These are phyloP conservation scores for Cytospora paraplurivora DNA, from an alignment of 2,329 filamentous ascomycete genomes.

Conservation along the genomic window DNA sequence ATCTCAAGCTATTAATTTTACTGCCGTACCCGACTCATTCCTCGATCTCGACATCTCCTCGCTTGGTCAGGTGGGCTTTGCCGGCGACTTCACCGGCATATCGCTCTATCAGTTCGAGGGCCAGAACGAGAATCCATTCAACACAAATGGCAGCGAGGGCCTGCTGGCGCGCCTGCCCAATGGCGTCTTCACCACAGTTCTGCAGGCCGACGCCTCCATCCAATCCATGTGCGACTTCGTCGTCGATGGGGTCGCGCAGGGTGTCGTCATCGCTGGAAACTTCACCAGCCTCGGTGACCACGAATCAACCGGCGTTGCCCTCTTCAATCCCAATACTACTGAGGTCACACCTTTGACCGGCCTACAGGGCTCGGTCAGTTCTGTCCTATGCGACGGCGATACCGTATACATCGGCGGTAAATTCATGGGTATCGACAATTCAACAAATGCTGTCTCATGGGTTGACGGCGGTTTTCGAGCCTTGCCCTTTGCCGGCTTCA, in stretches of 20 bases:
- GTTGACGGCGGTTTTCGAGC: conserved; percentile 70
- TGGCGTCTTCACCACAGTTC: conserved; percentile 74
- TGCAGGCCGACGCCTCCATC: conserved; percentile 81
- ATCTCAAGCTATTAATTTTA: conserved; percentile 59
- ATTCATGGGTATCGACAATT: conserved; percentile 72
- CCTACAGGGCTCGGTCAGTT: conserved; percentile 78
- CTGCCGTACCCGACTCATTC: conserved; percentile 59
- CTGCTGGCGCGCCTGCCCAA: conserved; percentile 83
- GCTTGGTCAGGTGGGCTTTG: conserved; percentile 81
- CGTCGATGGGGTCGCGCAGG: conserved; percentile 66
- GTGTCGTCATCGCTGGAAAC: conserved; percentile 87
- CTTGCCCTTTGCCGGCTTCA: conserved; percentile 90
- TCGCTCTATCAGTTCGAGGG: conserved; percentile 85
- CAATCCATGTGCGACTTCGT: conserved; percentile 83
- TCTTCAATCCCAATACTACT: conserved; percentile 75
- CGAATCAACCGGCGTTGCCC: conserved; percentile 75
- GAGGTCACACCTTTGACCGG: conserved; percentile 75
- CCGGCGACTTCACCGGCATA: conserved; percentile 87
- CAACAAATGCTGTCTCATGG: conserved; percentile 90
- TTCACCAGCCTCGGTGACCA: conserved; percentile 86
- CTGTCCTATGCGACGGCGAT: conserved; percentile 78
- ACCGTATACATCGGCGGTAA: conserved; percentile 87
- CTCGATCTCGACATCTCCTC: conserved; percentile 73
- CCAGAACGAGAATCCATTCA: conserved; percentile 69
- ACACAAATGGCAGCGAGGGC: conserved; percentile 76